Evolutionary conservation across 371 early-diverging fungal genomes (phyloP), one percentile per base, ranked within the genome.

Genomic region (Phascolomyces articulosus): DNA sequence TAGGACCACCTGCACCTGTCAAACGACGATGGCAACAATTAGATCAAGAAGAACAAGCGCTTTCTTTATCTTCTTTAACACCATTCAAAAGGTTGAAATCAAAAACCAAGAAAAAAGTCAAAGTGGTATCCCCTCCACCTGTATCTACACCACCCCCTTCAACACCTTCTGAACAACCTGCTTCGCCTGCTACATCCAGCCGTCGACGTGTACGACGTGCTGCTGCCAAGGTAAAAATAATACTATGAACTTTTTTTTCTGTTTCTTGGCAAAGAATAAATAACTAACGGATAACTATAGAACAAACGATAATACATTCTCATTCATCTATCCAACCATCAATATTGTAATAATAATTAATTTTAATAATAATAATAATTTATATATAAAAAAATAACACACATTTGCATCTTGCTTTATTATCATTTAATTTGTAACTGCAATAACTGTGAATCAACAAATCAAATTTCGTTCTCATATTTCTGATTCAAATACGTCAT

Each of bases 1-100:
- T 59, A 11, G 60, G 60, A 28, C 40, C 26, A 4, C 60, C 60
- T 2, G 23, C 51, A 24, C 23, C 51, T 51, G 51, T 51, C 4
- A 51, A 51, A 51, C 51, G 51, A 24, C 51, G 51, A 7, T 51
- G 26, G 24, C 21, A 24, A 24, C 51, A 24, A n/a, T 11, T 24
- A 6, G 51, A 51, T 24, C 24, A 20, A 51, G 51, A 51, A 3
- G 51, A 51, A 6, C n/a, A 51, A 18, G 47, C 8, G 47, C 47
- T 18, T 44, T 15, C 44, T 18, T 7, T n/a, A 18, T n/a, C 44
- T 44, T 15, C 44, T 13, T n/a, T 2, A 15, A 44, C 4, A 18
- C 18, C 44, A n/a, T 44, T 44, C 16, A 13, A 44, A n/a, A 44
- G 51, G 23, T 51, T 23, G 7, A 51, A 51, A n/a, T 24, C 24